phyloP scores from a whole-genome alignment of 208 protist genomes.

The Phytomonas francai region DNA sequence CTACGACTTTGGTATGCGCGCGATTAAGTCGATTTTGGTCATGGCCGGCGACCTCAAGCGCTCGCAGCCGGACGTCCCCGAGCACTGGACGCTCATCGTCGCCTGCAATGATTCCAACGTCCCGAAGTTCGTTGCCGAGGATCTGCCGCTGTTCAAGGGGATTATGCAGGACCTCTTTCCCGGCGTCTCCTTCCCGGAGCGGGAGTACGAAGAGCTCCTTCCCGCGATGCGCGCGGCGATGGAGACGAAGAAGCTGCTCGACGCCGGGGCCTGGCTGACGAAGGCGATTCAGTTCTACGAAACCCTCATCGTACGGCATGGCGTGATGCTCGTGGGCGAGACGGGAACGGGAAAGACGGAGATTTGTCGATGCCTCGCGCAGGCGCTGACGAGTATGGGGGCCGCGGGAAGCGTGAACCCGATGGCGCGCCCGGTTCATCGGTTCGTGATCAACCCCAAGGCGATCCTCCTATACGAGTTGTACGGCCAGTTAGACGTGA shows the following conservation, averaged over 20 bases:
- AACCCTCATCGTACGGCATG: constrained; percentile 95
- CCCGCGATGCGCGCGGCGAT: constrained; percentile 82
- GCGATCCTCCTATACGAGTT: constrained; percentile 95
- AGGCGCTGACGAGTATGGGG: constrained; percentile 63
- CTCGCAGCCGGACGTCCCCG: constrained; percentile 92
- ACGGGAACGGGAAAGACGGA: constrained; percentile 95
- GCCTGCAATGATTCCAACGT: constrained; percentile 97
- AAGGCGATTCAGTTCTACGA: constrained; percentile 98
- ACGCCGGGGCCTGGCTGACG: constrained; percentile 79
- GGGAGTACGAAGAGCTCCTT: constrained; percentile 91
- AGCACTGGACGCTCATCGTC: constrained; percentile 96
- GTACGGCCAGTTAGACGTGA: constrained; percentile 94
- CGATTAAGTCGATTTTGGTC: constrained; percentile 97
- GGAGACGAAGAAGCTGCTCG: constrained; percentile 56
- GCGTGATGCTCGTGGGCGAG: constrained; percentile 98
- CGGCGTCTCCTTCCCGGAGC: constrained; percentile 90
- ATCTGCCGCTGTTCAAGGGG: constrained; percentile 96
- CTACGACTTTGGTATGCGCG: constrained; percentile 98
- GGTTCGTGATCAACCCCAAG: constrained; percentile 97
- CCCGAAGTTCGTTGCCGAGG: constrained; percentile 98
- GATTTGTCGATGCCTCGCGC: constrained; percentile 69
- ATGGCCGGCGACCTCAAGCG: constrained; percentile 97
- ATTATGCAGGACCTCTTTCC: constrained; percentile 99
- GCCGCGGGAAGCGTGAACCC: constrained; percentile 45
- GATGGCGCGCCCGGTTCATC: constrained; percentile 76